phyloP scores from a whole-genome alignment of 1,284 basidiomycete species.

The Psilocybe mexicana region DNA sequence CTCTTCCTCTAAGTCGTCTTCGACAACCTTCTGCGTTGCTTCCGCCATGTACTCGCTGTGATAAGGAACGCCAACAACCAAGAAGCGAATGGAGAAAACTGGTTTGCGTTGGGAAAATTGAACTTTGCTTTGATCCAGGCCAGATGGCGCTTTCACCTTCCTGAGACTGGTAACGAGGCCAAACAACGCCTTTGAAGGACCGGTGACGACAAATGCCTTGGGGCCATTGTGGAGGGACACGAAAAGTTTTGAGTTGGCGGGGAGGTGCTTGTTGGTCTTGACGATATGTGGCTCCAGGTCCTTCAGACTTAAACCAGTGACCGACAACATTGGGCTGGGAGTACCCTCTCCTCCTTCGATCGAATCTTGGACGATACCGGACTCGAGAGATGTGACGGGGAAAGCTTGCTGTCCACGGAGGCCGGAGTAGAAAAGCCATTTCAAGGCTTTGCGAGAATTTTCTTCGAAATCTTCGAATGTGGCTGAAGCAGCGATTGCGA shows the following conservation, averaged over 20 bases:
- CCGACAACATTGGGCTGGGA: constrained; percentile 92
- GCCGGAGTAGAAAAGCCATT: constrained; percentile 93
- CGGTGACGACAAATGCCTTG: constrained; percentile 91
- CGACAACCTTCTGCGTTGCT: constrained; percentile 74
- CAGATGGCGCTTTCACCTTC: constrained; percentile 85
- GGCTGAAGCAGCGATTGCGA: constrained; percentile 82
- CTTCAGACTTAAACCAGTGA: constrained; percentile 81
- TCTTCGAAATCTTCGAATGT: constrained; percentile 72
- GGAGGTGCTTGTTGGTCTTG: constrained; percentile 88
- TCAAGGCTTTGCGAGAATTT: constrained; percentile 84
- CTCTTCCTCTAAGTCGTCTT: constrained; percentile 74
- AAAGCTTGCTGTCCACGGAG: constrained; percentile 93
- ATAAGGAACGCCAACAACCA: constrained; percentile 94
- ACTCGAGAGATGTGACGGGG: constrained; percentile 91
- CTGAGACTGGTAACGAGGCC: constrained; percentile 91
- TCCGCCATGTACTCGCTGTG: constrained; percentile 87
- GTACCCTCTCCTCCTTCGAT: constrained; percentile 91
- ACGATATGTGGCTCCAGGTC: constrained; percentile 83
- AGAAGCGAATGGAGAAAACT: constrained; percentile 90
- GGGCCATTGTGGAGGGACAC: constrained; percentile 94
- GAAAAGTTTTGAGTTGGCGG: constrained; percentile 75
- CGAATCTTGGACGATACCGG: constrained; percentile 83
- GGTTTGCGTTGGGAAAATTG: constrained; percentile 95
- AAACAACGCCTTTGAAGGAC: constrained; percentile 89
- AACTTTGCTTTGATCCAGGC: constrained; percentile 91